phyloP scores from a whole-genome alignment of 164 flowering plant genomes.

The Aristolochia fimbriata region DNA sequence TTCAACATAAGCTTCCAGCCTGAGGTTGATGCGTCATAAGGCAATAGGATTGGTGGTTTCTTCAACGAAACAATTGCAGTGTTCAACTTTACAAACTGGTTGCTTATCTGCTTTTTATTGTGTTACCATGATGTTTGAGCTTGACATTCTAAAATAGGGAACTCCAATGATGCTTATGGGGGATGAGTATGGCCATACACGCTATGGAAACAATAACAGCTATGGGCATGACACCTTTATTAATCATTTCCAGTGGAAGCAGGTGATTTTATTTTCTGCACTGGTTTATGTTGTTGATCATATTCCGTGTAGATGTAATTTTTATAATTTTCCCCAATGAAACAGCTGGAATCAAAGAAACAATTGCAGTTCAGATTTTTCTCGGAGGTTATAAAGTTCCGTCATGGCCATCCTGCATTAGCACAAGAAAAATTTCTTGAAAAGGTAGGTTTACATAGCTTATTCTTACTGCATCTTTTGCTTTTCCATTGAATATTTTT shows the following conservation, averaged over 20 bases:
- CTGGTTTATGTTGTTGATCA: neutral
- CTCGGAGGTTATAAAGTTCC: slow-evolving; percentile 71
- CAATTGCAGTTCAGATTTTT: slow-evolving; percentile 68
- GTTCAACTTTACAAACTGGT: too few relatives aligned
- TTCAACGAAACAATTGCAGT: too few relatives aligned
- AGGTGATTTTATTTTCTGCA: slow-evolving; percentile 23
- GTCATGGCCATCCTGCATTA: slow-evolving; percentile 38
- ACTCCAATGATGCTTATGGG: slow-evolving; percentile 99
- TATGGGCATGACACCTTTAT: slow-evolving; percentile 87
- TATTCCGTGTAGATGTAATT: neutral
- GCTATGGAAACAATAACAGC: slow-evolving; percentile 91
- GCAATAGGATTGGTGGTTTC: too few relatives aligned
- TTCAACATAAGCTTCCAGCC: too few relatives aligned
- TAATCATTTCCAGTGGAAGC: slow-evolving; percentile 83
- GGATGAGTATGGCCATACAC: slow-evolving; percentile 96
- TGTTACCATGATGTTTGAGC: neutral
- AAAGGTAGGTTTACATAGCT: slow-evolving; percentile 29
- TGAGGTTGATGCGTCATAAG: too few relatives aligned
- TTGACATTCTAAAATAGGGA: slow-evolving; percentile 36
- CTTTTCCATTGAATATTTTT: too few relatives aligned
- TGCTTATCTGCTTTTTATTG: neutral
- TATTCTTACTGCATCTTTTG: too few relatives aligned
- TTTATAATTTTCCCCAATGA: slow-evolving; percentile 6
- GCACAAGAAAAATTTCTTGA: slow-evolving; percentile 51
- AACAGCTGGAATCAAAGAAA: slow-evolving; percentile 58